phyloP scores from a whole-genome alignment of 768 basidiomycete species.

The Nevesoporus exiguus region DNA sequence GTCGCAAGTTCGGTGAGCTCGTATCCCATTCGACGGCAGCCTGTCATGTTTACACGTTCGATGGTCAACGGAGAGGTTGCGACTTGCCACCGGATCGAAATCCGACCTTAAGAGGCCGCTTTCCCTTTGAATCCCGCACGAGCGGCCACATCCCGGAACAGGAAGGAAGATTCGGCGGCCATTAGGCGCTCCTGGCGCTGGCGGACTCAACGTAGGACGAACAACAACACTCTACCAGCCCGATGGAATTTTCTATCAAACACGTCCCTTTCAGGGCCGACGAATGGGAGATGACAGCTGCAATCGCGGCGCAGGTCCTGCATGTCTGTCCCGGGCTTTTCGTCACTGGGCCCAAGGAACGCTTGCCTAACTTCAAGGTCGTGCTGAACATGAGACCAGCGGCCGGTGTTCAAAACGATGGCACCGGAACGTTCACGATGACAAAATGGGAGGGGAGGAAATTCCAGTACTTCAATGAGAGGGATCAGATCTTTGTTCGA shows the following conservation, averaged over 20 bases:
- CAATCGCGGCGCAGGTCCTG: constrained; percentile 47
- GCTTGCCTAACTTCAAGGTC: constrained; percentile 59
- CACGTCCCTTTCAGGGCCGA: constrained; percentile 38
- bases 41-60: background rate
- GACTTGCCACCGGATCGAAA: background rate
- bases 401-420: constrained; percentile 57
- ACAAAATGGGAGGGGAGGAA: constrained; percentile 36
- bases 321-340: constrained; percentile 39
- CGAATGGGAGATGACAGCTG: constrained; percentile 58
- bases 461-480: constrained; percentile 44
- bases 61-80: background rate
- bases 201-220: background rate
- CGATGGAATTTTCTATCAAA: constrained; percentile 39
- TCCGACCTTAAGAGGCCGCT: background rate
- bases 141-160: background rate
- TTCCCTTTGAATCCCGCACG: background rate
- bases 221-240: background rate
- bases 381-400: constrained; percentile 44
- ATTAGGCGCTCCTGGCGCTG: background rate
- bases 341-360: constrained; percentile 20
- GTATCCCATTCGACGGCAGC: no score
- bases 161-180: background rate
- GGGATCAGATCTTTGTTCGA: constrained; percentile 37
- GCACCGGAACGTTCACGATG: constrained; percentile 39
- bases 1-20: no score